Evolutionary conservation across 1,284 basidiomycete species (phyloP), one percentile per base, ranked within the genome.

Genomic region (Malassezia globosa): DNA sequence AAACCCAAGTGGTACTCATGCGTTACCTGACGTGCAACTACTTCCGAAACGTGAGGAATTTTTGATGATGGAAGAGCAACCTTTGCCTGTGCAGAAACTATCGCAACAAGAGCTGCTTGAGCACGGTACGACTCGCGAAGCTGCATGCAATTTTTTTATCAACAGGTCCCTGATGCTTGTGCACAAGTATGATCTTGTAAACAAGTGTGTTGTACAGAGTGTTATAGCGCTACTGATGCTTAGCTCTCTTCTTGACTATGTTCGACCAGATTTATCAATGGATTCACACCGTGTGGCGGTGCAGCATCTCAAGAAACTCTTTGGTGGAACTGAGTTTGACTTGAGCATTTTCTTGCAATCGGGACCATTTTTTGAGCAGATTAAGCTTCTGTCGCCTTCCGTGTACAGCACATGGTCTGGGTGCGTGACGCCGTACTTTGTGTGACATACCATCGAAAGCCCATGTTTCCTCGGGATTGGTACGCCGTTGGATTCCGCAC

Each of bases 181-280:
- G 33, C 55, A 68, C 54, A 63, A 59, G 47, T 55, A 69, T 52
- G 52, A 67, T 26, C 48, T 69, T 4, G 49, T 62, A 37, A 53
- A 60, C 46, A 59, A 54, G 38, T 56, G 60, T 1, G 58, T 56
- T 18, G 44, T 60, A 16, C 65, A 68, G 46, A 54, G 53, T 25
- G 38, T 61, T 18, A 56, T 58, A 37, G 40, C 56, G 1, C 51
- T 69, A 16, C 19, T 55, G 21, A 46, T 69, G 2, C 48, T 69
- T 5, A 48, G 55, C 19, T 59, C 55, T 18, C 22, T 68, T 23
- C 50, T 67, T n/a, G 62, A 69, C 47, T 52, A 52, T 24, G 11
- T 22, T 11, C 50, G 50, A 4, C 44, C 42, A 16, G 35, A 42
- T 27, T 42, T 52, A 26, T 27, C 50, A 19, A 35, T 24, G 22